Evolutionary conservation across 257 asterid species (phyloP).

Genomic region (Salvia miltiorrhiza): DNA sequence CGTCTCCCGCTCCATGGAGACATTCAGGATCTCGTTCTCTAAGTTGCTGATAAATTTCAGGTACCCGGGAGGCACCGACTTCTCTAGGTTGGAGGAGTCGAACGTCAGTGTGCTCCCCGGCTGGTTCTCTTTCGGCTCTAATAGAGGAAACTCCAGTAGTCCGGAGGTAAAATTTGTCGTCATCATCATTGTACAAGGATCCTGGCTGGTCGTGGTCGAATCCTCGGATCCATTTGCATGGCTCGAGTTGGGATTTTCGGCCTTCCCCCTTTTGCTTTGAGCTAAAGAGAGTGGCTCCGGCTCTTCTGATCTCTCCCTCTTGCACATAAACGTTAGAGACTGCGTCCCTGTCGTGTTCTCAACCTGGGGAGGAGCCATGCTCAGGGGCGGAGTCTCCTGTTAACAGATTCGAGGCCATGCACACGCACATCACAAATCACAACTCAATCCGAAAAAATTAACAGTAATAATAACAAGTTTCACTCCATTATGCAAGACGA

Average conservation of each 20-base stretch:
- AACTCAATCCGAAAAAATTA: neutral
- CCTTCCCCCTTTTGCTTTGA: conserved; percentile 65
- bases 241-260: conserved; percentile 67
- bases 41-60: conserved; percentile 77
- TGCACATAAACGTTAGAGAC: conserved; percentile 54
- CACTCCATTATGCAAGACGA: neutral
- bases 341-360: conserved; percentile 38
- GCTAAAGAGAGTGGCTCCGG: conserved; percentile 64
- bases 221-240: conserved; percentile 91
- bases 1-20: conserved; percentile 87
- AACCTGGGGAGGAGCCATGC: conserved; percentile 45
- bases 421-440: neutral
- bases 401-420: neutral
- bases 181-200: conserved; percentile 55
- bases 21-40: conserved; percentile 76
- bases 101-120: conserved; percentile 41
- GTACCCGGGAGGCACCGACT: conserved; percentile 91
- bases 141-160: conserved; percentile 62
- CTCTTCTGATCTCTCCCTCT: conserved; percentile 81
- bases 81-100: conserved; percentile 91
- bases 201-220: conserved; percentile 88
- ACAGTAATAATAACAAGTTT: neutral
- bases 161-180: conserved; percentile 62
- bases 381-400: conserved; percentile 46
- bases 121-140: conserved; percentile 47